Conservation (phyloP, 257 asterid genomes). For the Capsicum rhomboideum region DNA sequence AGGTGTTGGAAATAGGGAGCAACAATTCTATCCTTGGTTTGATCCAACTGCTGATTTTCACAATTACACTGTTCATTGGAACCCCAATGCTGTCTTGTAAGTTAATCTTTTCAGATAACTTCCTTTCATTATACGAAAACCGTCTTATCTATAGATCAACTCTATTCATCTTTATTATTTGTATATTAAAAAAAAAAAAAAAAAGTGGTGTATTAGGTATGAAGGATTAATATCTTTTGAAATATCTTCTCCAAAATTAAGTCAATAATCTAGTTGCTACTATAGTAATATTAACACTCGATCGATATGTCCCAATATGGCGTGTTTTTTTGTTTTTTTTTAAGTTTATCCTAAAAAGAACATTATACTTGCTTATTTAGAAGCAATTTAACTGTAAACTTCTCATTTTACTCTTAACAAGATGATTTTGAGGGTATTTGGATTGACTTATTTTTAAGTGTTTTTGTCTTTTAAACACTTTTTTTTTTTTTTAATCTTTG, state of each 20-base stretch:
- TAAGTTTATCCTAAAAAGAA: too few relatives aligned
- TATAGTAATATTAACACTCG: too few relatives aligned
- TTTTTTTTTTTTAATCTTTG: too few relatives aligned
- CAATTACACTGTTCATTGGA: conserved; percentile 80
- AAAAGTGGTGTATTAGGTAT: background rate
- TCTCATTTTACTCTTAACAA: too few relatives aligned
- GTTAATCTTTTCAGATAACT: background rate
- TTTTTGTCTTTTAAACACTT: too few relatives aligned
- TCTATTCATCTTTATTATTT: background rate
- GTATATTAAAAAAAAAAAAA: too few relatives aligned
- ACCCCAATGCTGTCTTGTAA: conserved; percentile 47
- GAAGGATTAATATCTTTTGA: background rate
- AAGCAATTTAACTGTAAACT: too few relatives aligned
- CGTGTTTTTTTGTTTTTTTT: too few relatives aligned
- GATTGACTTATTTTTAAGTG: too few relatives aligned
- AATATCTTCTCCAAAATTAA: background rate
- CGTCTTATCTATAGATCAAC: background rate
- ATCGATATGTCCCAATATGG: too few relatives aligned
- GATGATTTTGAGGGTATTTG: too few relatives aligned
- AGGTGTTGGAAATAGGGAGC: conserved; percentile 63
- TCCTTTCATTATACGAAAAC: background rate
- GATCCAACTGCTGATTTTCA: conserved; percentile 68
- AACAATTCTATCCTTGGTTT: conserved; percentile 71
- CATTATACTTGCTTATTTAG: too few relatives aligned
- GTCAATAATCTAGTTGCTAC: background rate